Conservation (phyloP, 2,329 filamentous ascomycete genomes). For the Diaporthe longicolla region DNA sequence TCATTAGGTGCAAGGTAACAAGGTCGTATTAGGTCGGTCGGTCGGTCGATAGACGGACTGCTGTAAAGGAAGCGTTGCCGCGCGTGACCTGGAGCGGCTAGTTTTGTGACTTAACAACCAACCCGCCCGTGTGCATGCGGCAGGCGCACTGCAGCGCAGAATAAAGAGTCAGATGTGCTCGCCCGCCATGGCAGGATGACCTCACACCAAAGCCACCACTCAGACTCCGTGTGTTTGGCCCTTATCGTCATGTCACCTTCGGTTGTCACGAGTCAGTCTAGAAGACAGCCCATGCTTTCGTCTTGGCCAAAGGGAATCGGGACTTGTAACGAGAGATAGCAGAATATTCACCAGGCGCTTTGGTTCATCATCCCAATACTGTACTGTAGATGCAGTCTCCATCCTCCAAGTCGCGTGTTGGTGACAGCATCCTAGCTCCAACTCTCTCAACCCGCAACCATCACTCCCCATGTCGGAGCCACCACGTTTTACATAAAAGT, state of each 20-base stretch:
- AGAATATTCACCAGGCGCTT: background rate
- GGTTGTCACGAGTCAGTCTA: background rate
- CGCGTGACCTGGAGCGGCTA: conserved; percentile 31
- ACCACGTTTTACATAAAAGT: background rate
- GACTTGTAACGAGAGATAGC: background rate
- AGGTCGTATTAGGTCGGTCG: background rate
- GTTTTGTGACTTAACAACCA: conserved; percentile 21
- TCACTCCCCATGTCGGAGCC: background rate
- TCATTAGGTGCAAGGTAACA: conserved; percentile 22
- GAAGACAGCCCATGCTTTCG: background rate
- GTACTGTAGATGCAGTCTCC: background rate
- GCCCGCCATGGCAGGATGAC: conserved; percentile 19
- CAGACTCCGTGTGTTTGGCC: conserved; percentile 21
- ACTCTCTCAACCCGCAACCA: background rate
- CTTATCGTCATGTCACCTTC: conserved; percentile 16
- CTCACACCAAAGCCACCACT: conserved; percentile 10
- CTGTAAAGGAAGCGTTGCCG: conserved; percentile 12
- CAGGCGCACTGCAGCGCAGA: conserved; percentile 17
- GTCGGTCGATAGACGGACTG: background rate
- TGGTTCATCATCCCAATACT: background rate
- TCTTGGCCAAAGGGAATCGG: background rate
- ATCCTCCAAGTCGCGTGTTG: background rate
- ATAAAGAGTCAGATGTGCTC: conserved; percentile 33
- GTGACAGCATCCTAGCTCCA: conserved; percentile 1
- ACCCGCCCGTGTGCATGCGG: conserved; percentile 21